Percentiles rank a stretch among this genome's conserved stretches.
phyloP scores from a whole-genome alignment of 208 protist genomes.

The Wallacemonas sp. region DNA sequence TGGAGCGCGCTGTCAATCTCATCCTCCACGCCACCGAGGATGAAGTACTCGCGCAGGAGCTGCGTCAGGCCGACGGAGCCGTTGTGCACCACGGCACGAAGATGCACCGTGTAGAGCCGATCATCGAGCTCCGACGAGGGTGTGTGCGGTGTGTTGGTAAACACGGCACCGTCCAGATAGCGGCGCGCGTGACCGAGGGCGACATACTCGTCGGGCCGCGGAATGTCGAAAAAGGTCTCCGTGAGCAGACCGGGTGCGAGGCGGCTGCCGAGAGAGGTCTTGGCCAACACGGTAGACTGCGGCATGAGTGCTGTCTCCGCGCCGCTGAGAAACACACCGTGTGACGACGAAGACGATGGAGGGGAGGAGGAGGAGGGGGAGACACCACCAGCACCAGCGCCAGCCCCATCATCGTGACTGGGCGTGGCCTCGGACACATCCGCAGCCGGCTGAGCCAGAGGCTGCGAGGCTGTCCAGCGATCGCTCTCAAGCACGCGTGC shows the following conservation, averaged over 20 bases:
- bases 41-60: conserved; percentile 85
- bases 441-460: too few relatives aligned
- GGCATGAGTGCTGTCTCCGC: conserved; percentile 21
- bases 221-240: conserved; percentile 68
- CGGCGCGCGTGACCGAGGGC: conserved; percentile 70
- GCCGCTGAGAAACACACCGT: not conserved
- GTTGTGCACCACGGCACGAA: conserved; percentile 65
- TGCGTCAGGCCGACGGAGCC: conserved; percentile 60
- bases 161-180: conserved; percentile 48
- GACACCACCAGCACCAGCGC: too few relatives aligned
- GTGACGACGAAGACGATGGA: not conserved
- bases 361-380: too few relatives aligned
- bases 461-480: conserved; percentile 33
- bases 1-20: conserved; percentile 72
- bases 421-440: too few relatives aligned
- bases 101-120: conserved; percentile 73
- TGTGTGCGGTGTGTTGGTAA: conserved; percentile 49
- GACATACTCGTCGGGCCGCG: conserved; percentile 59
- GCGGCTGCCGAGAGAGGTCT: conserved; percentile 62
- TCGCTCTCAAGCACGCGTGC: conserved; percentile 67
- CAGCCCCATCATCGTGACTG: too few relatives aligned
- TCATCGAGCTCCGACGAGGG: conserved; percentile 48
- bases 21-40: conserved; percentile 61
- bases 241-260: conserved; percentile 58
- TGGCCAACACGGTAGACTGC: conserved; percentile 44